Base-by-base conservation (phyloP, 257 asterid species). In the Solanum raphanifolium region DNA sequence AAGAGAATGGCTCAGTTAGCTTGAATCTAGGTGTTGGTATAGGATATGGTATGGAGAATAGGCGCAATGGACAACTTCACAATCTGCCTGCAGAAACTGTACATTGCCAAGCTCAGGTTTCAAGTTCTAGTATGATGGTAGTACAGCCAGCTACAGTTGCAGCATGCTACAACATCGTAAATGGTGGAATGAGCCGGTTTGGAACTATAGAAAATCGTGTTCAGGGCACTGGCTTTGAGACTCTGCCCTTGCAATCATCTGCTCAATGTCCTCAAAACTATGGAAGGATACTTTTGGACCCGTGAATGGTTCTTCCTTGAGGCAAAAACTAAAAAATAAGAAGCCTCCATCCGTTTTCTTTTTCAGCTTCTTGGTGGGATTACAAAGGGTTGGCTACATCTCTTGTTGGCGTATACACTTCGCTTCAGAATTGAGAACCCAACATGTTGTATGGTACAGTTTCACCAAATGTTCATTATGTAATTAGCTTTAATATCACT, bases 1-100 rank as follows among this genome's bases (percentile, higher is more conserved):
- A 90, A 92, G 94, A 89, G 89, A 93, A 89, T 29, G 90, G 91
- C 25, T 89, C 95, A 52, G 85, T 95, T 36, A 94, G 98, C 91
- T 98, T 97, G 23, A 94, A 95, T 92, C 97, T 95, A 29, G 99
- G 99, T 74, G 97, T 97, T 71, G 98, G 99, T 34, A 94, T 92
- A 27, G 90, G 94, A 39, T 90, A 86, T 78, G 90, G 88, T 12
- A 66, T 86, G 74, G 92, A 92, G 71, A 90, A 88, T 72, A 83
- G 94, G 83, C 39, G 88, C 35, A 93, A 89, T 10, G 92, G 88
- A 66, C 95, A 89, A 43, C 76, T 86, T 20, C 90, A 84, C 48
- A 32, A 75, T 9, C 83, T 86, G 91, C 90, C 90, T 87, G 89
- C 91, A 31, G 94, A 87, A 84, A 87, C 79, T 13, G 82, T 72